A percentile compares a stretch with the other conserved stretches of the same genome.
Conservation (phyloP, 768 basidiomycete genomes). For the Trametes meyenii region DNA sequence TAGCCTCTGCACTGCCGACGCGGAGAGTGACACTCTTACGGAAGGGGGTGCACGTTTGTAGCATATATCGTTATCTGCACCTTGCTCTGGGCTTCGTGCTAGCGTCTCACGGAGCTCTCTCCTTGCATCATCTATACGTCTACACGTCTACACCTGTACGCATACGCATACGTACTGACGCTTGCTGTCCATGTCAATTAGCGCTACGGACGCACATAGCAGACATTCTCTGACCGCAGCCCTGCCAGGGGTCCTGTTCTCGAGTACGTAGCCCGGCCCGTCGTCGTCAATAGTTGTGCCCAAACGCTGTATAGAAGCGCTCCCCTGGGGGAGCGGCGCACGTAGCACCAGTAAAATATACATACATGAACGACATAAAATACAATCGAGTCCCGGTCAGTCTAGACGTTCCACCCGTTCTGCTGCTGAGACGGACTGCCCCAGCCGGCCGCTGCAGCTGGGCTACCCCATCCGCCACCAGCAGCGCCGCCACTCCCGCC, state of each 20-base stretch:
- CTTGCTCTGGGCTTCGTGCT: neutral
- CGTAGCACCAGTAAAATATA: neutral
- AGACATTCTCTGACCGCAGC: neutral
- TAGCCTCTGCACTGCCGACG: neutral
- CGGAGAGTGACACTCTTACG: too few relatives aligned
- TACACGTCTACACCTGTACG: neutral
- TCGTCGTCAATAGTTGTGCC: neutral
- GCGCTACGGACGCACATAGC: neutral
- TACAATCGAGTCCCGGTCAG: neutral
- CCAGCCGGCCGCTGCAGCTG: constrained; percentile 29
- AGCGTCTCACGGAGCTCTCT: neutral
- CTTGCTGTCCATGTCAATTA: neutral
- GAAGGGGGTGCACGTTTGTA: neutral
- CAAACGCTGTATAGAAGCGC: neutral
- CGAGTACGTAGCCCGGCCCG: too few relatives aligned
- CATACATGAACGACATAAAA: neutral
- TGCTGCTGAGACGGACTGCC: constrained; percentile 32
- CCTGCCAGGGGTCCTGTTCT: too few relatives aligned
- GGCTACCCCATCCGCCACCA: constrained; percentile 18
- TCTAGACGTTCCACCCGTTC: constrained; percentile 38
- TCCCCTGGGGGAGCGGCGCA: constrained; percentile 7
- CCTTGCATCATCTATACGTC: neutral
- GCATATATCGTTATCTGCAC: constrained; percentile 10
- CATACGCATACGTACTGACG: neutral
- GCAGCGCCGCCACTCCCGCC: constrained; percentile 2